These are phyloP conservation scores for Fusarium drepaniforme DNA, from an alignment of 2,329 filamentous ascomycete species.

Conservation along the genomic window DNA sequence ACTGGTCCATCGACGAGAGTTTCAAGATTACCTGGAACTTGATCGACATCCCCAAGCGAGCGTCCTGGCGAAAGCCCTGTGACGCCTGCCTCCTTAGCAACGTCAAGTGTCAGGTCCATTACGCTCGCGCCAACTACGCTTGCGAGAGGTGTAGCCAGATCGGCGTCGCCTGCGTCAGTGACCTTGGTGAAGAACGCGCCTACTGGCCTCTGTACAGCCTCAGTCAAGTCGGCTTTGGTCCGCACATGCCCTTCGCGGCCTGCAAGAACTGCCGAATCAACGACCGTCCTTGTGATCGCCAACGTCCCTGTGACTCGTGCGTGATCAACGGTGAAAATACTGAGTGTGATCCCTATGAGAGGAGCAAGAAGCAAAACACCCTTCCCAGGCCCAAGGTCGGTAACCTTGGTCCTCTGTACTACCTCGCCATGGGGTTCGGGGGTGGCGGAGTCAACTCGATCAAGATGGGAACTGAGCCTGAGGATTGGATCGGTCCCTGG, in stretches of 20 bases:
- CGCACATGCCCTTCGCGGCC: slow-evolving; percentile 39
- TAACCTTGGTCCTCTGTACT: slow-evolving; percentile 48
- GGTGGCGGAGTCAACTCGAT: slow-evolving; percentile 19
- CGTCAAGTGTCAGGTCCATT: slow-evolving; percentile 12
- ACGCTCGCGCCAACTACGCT: slow-evolving; percentile 1
- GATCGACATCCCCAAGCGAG: neutral
- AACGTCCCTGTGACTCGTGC: slow-evolving; percentile 54
- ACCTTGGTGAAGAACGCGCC: neutral
- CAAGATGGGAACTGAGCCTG: slow-evolving; percentile 33
- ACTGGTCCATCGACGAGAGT: slow-evolving; percentile 8
- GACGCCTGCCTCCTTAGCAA: slow-evolving; percentile 6
- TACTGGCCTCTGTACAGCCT: slow-evolving; percentile 43
- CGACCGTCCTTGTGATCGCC: slow-evolving; percentile 49
- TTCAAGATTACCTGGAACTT: slow-evolving; percentile 18
- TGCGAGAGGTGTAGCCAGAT: slow-evolving; percentile 45
- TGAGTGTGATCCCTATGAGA: slow-evolving; percentile 10
- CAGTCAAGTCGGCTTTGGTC: slow-evolving; percentile 49
- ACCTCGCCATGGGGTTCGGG: slow-evolving; percentile 47
- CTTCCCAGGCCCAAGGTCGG: slow-evolving; percentile 3
- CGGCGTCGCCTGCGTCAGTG: slow-evolving; percentile 46
- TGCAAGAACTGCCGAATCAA: slow-evolving; percentile 42
- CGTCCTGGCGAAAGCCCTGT: slow-evolving; percentile 28
- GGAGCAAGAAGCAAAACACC: neutral
- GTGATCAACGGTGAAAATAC: neutral
- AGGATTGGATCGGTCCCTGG: slow-evolving; percentile 42